Conservation (phyloP, 768 basidiomycete genomes). For the Termitomyces sp. region DNA sequence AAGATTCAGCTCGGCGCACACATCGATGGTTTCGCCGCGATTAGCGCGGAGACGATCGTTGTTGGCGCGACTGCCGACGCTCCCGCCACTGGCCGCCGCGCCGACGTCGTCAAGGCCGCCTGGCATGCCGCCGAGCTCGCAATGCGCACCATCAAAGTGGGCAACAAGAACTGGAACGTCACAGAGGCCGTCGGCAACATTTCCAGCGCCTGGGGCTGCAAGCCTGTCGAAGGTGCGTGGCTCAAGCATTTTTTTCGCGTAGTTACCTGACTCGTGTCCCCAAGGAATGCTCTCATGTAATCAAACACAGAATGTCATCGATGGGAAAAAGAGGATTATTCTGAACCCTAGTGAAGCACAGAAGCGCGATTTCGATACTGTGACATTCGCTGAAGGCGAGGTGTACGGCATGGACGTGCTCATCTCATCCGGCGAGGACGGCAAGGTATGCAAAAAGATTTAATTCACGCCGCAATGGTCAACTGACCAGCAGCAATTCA, state of each 20-base stretch:
- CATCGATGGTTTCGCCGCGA: conserved; percentile 94
- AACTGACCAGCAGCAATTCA: conserved; percentile 23
- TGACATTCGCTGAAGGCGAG: conserved; percentile 86
- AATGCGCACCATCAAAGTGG: conserved; percentile 85
- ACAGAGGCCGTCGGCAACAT: conserved; percentile 81
- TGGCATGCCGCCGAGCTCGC: conserved; percentile 91
- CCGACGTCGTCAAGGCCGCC: conserved; percentile 91
- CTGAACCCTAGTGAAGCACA: conserved; percentile 83
- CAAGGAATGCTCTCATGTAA: conserved; percentile 93
- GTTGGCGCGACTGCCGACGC: conserved; percentile 69
- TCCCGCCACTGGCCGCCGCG: conserved; percentile 80
- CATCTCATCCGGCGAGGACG: conserved; percentile 82
- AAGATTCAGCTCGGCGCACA: conserved; percentile 96
- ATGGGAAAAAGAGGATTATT: conserved; percentile 94
- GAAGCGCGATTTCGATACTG: conserved; percentile 79
- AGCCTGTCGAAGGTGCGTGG: conserved; percentile 81
- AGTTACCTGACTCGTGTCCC: not conserved
- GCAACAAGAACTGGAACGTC: conserved; percentile 92
- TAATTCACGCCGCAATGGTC: not conserved
- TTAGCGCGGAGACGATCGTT: conserved; percentile 90
- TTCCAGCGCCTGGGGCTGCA: conserved; percentile 72
- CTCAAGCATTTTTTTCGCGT: conserved; percentile 12
- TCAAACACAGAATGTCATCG: conserved; percentile 90
- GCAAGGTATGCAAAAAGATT: conserved; percentile 55
- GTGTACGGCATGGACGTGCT: conserved; percentile 94